These are phyloP conservation scores for Leonotis leonurus DNA, from an alignment of 257 asterid species.

Conservation along the genomic window DNA sequence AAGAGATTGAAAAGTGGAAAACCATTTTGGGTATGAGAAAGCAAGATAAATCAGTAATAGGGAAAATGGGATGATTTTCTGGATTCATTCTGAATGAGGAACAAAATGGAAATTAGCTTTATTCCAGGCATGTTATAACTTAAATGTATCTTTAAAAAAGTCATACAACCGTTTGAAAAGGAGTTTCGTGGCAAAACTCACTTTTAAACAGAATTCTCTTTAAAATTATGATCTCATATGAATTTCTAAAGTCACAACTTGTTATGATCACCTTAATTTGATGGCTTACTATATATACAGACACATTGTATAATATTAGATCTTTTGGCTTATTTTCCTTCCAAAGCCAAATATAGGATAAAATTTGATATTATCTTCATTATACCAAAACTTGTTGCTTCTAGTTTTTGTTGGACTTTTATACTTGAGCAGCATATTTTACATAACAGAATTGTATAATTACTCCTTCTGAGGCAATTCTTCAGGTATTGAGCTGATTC, in stretches of 20 bases:
- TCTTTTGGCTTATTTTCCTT: no score
- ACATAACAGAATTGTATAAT: background rate
- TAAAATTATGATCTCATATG: background rate
- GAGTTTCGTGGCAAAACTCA: background rate
- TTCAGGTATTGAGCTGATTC: slow-evolving; percentile 78
- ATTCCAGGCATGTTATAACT: background rate
- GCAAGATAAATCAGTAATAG: background rate
- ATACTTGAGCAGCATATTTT: background rate
- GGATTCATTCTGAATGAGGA: background rate
- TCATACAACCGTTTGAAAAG: background rate
- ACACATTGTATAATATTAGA: no score
- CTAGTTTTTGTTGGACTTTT: background rate
- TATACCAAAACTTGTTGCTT: slow-evolving; percentile 3
- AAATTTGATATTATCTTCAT: background rate
- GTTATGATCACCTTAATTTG: background rate
- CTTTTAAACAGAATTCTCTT: background rate
- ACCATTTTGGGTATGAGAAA: background rate
- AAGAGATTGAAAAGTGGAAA: background rate
- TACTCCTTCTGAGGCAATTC: slow-evolving; percentile 17
- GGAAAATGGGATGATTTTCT: background rate
- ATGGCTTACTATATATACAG: no score
- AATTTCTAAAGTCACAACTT: background rate
- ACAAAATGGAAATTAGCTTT: background rate
- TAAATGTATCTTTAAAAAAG: background rate
- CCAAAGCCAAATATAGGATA: background rate